Conservation (phyloP, 2,329 filamentous ascomycete species). For the Mariannaea sp. region DNA sequence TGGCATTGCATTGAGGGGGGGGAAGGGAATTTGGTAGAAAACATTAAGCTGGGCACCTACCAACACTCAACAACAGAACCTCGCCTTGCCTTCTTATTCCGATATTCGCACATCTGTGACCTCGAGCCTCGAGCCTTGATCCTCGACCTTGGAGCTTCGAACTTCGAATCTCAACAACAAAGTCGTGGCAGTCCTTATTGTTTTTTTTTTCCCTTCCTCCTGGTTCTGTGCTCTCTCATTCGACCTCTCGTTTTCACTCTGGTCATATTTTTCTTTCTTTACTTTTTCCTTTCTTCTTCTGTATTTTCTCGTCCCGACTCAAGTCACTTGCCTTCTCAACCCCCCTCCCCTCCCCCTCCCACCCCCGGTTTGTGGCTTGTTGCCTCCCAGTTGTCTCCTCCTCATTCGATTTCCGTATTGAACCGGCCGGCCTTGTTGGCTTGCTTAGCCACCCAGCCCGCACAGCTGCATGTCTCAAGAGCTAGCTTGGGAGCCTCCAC, state of each 20-base stretch:
- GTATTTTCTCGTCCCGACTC: background rate
- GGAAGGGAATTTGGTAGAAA: too few species aligned
- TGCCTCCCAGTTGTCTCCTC: conserved; percentile 4
- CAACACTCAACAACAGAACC: too few species aligned
- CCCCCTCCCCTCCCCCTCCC: too few species aligned
- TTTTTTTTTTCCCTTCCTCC: background rate
- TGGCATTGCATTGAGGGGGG: too few species aligned
- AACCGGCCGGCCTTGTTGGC: conserved; percentile 1
- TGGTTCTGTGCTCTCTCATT: background rate
- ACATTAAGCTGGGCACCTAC: too few species aligned
- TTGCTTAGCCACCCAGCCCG: conserved; percentile 8
- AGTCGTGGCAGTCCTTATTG: background rate
- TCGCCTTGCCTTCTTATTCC: too few species aligned
- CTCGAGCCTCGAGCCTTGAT: too few species aligned
- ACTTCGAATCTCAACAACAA: background rate
- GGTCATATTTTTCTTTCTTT: conserved; percentile 4
- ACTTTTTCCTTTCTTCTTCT: conserved; percentile 1
- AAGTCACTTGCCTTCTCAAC: background rate
- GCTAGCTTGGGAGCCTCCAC: conserved; percentile 12
- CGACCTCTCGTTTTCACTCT: background rate
- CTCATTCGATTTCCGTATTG: background rate
- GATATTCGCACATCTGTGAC: too few species aligned
- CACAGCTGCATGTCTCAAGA: conserved; percentile 3
- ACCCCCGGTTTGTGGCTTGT: background rate
- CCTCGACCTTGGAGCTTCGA: too few species aligned